Evolutionary conservation across 441 rosid species (phyloP).

Genomic region (Francoa sonchifolia): DNA sequence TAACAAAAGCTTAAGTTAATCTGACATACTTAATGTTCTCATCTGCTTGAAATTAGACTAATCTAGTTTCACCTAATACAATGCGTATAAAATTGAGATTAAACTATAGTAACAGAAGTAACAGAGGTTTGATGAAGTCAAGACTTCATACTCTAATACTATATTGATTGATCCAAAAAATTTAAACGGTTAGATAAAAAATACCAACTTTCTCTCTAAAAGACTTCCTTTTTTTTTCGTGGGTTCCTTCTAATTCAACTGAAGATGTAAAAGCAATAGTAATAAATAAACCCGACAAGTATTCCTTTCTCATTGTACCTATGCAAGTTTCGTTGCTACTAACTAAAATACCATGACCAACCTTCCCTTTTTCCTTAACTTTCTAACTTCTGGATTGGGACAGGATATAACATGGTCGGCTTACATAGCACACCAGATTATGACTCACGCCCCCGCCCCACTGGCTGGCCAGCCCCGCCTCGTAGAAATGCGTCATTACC

Average conservation of each 20-base stretch:
- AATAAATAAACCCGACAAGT: neutral
- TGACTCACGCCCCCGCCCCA: neutral
- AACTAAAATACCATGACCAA: neutral
- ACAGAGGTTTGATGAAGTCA: no score
- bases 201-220: neutral
- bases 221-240: neutral
- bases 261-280: neutral
- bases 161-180: no score
- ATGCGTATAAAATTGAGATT: no score
- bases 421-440: neutral
- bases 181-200: no score
- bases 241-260: neutral
- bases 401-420: neutral
- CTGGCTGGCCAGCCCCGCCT: slow-evolving; percentile 6
- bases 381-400: no score
- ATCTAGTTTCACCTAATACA: no score
- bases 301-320: neutral
- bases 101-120: no score
- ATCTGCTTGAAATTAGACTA: no score
- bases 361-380: neutral
- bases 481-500: neutral
- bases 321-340: no score
- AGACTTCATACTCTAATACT: no score
- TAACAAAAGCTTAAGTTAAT: no score
- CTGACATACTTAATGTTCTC: no score